Percentiles rank a stretch among this genome's conserved stretches.
Conservation (phyloP, 225 moss, liverwort and hornwort genomes). For the Antitrichia curtipendula region DNA sequence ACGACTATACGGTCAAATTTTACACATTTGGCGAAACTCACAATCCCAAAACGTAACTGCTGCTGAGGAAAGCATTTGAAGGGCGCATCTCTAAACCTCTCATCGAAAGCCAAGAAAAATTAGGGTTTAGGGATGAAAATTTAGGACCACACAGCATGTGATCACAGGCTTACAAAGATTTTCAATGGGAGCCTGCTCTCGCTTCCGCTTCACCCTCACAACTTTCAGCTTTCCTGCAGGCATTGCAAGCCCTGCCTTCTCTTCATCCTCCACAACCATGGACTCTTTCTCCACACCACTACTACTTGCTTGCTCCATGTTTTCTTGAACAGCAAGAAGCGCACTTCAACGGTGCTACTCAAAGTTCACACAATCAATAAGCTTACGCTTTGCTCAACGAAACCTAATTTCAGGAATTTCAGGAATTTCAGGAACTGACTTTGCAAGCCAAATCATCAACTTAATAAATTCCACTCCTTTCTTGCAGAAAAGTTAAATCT, state of each 20-base stretch:
- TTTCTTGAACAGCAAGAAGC: not conserved
- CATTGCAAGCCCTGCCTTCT: not conserved
- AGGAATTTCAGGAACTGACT: no score
- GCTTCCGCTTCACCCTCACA: conserved; percentile 44
- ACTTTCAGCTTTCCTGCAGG: conserved; percentile 24
- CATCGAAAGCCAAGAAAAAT: not conserved
- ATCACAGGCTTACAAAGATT: conserved; percentile 24
- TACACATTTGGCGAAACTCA: not conserved
- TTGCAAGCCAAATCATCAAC: not conserved
- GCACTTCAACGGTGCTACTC: not conserved
- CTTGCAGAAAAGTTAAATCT: not conserved
- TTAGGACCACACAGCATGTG: not conserved
- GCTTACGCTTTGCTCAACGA: not conserved
- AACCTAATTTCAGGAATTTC: not conserved
- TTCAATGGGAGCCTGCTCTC: conserved; percentile 42
- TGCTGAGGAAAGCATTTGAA: not conserved
- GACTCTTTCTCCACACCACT: not conserved
- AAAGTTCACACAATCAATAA: not conserved
- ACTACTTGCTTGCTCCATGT: conserved; percentile 19
- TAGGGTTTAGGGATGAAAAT: not conserved
- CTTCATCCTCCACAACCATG: not conserved
- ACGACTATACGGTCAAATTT: not conserved
- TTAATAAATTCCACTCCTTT: not conserved
- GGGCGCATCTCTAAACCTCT: not conserved
- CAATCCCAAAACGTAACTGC: not conserved